Evolutionary conservation across 1,284 basidiomycete genomes (phyloP).

Genomic region (Tylopilus sp.): DNA sequence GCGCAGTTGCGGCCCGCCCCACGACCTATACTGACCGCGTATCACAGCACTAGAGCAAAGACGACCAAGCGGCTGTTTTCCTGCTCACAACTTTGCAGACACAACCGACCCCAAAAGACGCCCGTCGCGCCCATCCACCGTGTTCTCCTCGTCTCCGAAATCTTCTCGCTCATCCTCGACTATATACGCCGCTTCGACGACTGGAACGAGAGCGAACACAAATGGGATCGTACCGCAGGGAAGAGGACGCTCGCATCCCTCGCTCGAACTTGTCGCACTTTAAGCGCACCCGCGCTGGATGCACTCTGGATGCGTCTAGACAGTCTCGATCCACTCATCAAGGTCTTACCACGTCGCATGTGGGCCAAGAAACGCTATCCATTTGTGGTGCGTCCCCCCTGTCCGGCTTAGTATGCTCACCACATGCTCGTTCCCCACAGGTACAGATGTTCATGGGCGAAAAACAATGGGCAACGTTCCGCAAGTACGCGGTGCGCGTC

Average conservation of each 20-base stretch:
- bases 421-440: conserved; percentile 2
- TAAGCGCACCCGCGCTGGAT: no score
- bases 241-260: conserved; percentile 25
- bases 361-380: conserved; percentile 20
- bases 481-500: no score
- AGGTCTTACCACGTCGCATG: conserved; percentile 15
- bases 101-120: background rate
- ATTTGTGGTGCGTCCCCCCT: conserved; percentile 16
- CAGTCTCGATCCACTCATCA: no score
- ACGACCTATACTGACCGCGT: conserved; percentile 2
- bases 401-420: background rate
- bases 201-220: conserved; percentile 16
- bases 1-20: background rate
- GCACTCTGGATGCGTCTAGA: no score
- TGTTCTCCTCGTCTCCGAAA: conserved; percentile 26
- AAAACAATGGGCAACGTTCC: conserved; percentile 6
- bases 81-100: conserved; percentile 1
- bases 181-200: conserved; percentile 25
- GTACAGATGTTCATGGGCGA: conserved; percentile 27
- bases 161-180: conserved; percentile 23
- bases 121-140: conserved; percentile 14
- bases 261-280: conserved; percentile 26
- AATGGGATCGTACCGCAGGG: conserved; percentile 15
- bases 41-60: conserved; percentile 1
- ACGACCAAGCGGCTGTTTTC: background rate